These are phyloP conservation scores for Penicillium alfredii DNA, from an alignment of 495 filamentous ascomycete species.

Conservation along the genomic window DNA sequence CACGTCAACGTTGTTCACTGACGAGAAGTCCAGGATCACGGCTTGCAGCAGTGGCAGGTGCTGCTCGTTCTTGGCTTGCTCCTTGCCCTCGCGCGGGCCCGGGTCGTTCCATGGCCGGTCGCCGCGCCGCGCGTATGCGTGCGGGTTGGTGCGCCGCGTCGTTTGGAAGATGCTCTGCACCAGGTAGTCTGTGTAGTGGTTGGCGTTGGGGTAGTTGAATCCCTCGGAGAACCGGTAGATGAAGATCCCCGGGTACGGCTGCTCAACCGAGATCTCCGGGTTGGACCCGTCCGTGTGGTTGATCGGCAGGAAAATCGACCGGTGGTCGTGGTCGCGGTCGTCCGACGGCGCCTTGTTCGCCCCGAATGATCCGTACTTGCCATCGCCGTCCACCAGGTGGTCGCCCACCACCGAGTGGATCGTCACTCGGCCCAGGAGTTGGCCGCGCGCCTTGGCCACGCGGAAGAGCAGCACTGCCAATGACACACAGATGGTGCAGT, in stretches of 20 bases:
- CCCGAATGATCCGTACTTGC: slow-evolving; percentile 51
- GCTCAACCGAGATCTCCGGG: slow-evolving; percentile 69
- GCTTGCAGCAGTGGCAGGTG: slow-evolving; percentile 75
- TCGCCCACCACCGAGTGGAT: slow-evolving; percentile 88
- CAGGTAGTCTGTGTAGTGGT: slow-evolving; percentile 82
- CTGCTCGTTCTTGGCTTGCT: slow-evolving; percentile 37
- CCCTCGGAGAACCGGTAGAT: slow-evolving; percentile 97
- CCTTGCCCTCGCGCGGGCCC: slow-evolving; percentile 60
- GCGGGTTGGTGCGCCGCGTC: slow-evolving; percentile 71
- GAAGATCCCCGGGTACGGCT: slow-evolving; percentile 89
- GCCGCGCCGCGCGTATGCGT: slow-evolving; percentile 56
- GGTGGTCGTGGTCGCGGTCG: slow-evolving; percentile 28
- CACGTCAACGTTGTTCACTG: slow-evolving; percentile 93
- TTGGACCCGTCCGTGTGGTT: slow-evolving; percentile 87
- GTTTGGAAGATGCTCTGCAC: slow-evolving; percentile 63
- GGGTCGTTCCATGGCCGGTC: slow-evolving; percentile 97
- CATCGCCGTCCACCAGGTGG: slow-evolving; percentile 59
- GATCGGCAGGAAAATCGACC: slow-evolving; percentile 87
- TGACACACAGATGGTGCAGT: slow-evolving; percentile 72
- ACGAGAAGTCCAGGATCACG: slow-evolving; percentile 90
- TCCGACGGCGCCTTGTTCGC: slow-evolving; percentile 24
- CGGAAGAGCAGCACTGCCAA: slow-evolving; percentile 78
- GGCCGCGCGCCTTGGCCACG: slow-evolving; percentile 74
- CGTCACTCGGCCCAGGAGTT: slow-evolving; percentile 83
- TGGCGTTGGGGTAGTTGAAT: slow-evolving; percentile 93